phyloP scores from a whole-genome alignment of 140 eudicot genomes.

The Senecio squalidus region DNA sequence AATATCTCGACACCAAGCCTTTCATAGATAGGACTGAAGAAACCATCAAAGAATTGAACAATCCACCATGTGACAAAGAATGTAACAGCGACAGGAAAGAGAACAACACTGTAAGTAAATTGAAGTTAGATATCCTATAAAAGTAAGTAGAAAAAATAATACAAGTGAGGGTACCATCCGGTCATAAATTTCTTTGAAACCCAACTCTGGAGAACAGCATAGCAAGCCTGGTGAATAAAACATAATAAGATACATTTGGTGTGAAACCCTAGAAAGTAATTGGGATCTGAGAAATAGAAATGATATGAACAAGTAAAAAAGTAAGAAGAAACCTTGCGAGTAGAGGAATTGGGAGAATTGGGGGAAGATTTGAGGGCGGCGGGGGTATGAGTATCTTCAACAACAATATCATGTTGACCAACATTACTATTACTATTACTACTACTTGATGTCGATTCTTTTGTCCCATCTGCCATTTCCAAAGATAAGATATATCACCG shows the following conservation, averaged over 20 bases:
- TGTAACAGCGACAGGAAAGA: conserved; percentile 93
- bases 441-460: conserved; percentile 41
- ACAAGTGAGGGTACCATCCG: conserved; percentile 57
- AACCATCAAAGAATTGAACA: conserved; percentile 93
- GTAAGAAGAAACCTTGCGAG: conserved; percentile 57
- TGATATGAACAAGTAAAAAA: neutral
- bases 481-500: conserved; percentile 1
- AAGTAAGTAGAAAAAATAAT: neutral
- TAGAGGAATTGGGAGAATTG: conserved; percentile 68
- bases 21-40: conserved; percentile 96
- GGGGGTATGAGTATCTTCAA: too few relatives aligned
- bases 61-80: conserved; percentile 97
- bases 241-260: neutral
- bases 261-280: too few relatives aligned
- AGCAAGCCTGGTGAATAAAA: conserved; percentile 67
- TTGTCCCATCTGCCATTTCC: conserved; percentile 53
- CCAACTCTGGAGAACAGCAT: conserved; percentile 98
- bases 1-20: conserved; percentile 83
- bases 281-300: neutral
- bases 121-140: conserved; percentile 8
- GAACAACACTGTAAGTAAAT: conserved; percentile 59
- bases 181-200: conserved; percentile 95
- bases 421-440: conserved; percentile 7
- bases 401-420: conserved; percentile 32
- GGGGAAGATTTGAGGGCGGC: conserved; percentile 66